Base-by-base conservation (phyloP, 2,329 filamentous ascomycete species). In the Fusarium sambucinum region DNA sequence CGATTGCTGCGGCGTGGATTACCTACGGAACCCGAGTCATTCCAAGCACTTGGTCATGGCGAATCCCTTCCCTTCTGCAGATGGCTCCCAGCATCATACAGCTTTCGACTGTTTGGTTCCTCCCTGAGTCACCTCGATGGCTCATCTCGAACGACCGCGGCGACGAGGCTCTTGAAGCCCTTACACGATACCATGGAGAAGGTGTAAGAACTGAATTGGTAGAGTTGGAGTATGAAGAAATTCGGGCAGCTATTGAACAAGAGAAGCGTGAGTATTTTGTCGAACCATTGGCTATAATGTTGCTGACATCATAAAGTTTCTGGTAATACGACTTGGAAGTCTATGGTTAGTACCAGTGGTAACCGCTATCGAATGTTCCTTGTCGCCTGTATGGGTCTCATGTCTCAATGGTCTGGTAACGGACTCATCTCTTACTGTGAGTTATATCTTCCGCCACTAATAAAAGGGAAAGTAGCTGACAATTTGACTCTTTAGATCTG, bases 111-210 rank as follows among this genome's bases (percentile, higher is more conserved):
- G 53, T 84, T 6, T 87, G 82, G 57, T 82, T 88, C 66, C 78
- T 90, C 1, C 88, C 89, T 0, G 88, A 90, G 70, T 88, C 85
- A 4, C 89, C 89, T 3, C 78, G 88, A 58, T 90, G 87, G 87
- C 79, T 89, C 23, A 86, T 88, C 57, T 62, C 67, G 2, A 69
- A 70, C 16, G 67, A 70, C 1, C 64, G 67, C 1, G 46, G 45
- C 14, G 83, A 87, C 8, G 79, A 87, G 54, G 85, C 87, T 0
- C 78, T 84, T 17, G 78, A 80, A 3, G 83, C 85, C 16, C 80
- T 90, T 42, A 82, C 81, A 10, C 85, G 82, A 58, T 89, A 85
- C 68, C 88, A 88, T 58, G 85, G 83, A 13, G 82, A 89, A 50
- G 87, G 86, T 1, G 81, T 85, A 57, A 82, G 86, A 68, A 80